These are phyloP conservation scores for Lophiostoma macrostomum DNA, from an alignment of 495 filamentous ascomycete genomes.

Conservation along the genomic window DNA sequence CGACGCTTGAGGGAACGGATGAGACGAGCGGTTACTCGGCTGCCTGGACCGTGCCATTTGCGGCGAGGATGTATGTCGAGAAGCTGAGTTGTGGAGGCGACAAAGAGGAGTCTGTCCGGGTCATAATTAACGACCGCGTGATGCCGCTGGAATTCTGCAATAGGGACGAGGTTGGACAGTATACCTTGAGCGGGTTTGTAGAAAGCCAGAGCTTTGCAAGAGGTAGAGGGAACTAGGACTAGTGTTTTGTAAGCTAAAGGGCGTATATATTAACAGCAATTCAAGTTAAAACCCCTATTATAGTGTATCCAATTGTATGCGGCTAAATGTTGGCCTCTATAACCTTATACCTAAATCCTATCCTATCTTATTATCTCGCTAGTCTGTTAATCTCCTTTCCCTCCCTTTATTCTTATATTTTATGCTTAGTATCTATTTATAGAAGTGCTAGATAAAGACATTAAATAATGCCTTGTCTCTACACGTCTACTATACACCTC, in stretches of 20 bases:
- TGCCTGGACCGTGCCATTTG: conserved; percentile 77
- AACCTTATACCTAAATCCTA: too few species aligned
- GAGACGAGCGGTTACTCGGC: conserved; percentile 61
- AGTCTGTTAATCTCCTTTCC: too few species aligned
- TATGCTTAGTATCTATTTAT: too few species aligned
- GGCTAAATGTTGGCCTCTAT: too few species aligned
- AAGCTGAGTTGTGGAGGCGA: conserved; percentile 65
- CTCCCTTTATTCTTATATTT: too few species aligned
- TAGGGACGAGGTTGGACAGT: conserved; percentile 64
- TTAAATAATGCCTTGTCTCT: too few species aligned
- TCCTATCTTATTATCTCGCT: too few species aligned
- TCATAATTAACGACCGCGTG: conserved; percentile 80
- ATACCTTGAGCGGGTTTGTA: conserved; percentile 62
- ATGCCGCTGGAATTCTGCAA: conserved; percentile 64
- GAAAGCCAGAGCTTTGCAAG: conserved; percentile 68
- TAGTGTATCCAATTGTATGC: background rate
- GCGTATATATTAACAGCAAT: too few species aligned
- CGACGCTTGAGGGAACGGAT: conserved; percentile 42
- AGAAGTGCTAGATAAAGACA: too few species aligned
- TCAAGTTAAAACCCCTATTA: background rate
- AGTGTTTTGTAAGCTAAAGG: conserved; percentile 53
- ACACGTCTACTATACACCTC: too few species aligned
- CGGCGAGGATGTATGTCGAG: conserved; percentile 73
- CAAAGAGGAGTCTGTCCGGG: conserved; percentile 61
- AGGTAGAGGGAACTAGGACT: conserved; percentile 65